Percentiles rank a stretch among this genome's conserved stretches.
Evolutionary conservation across 1,284 basidiomycete species (phyloP).

Genomic region (Takashimella tepidaria): DNA sequence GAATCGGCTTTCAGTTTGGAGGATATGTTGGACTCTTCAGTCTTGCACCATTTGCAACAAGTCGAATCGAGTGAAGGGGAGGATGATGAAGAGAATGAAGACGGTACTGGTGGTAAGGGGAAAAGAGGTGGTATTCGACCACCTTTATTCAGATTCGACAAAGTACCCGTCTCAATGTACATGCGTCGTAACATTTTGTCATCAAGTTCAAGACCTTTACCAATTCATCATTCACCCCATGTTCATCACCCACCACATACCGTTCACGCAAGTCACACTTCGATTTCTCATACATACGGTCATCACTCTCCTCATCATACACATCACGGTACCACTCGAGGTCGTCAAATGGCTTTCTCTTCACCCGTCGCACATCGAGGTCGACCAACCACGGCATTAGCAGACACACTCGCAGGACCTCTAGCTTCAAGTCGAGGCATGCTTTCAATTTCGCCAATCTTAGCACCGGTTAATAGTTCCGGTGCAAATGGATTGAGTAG

Average conservation of each 20-base stretch:
- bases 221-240: neutral
- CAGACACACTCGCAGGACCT: slow-evolving; percentile 16
- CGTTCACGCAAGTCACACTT: too few relatives aligned
- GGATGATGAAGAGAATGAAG: slow-evolving; percentile 14
- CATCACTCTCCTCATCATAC: neutral
- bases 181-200: slow-evolving; percentile 32
- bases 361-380: slow-evolving; percentile 4
- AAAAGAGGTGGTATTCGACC: slow-evolving; percentile 21
- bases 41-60: slow-evolving; percentile 30
- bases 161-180: slow-evolving; percentile 40
- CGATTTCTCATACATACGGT: neutral
- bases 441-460: slow-evolving; percentile 12
- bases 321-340: neutral
- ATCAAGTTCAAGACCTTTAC: neutral
- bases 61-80: slow-evolving; percentile 12
- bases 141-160: slow-evolving; percentile 41
- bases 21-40: slow-evolving; percentile 40
- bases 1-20: slow-evolving; percentile 31
- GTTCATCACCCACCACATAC: neutral
- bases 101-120: neutral
- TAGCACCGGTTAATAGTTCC: neutral
- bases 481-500: slow-evolving; percentile 9
- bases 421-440: slow-evolving; percentile 11
- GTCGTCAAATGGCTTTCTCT: slow-evolving; percentile 4
- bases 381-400: slow-evolving; percentile 5